These are phyloP conservation scores for Komagataella phaffii DNA, from an alignment of 805 yeast genomes.

Conservation along the genomic window DNA sequence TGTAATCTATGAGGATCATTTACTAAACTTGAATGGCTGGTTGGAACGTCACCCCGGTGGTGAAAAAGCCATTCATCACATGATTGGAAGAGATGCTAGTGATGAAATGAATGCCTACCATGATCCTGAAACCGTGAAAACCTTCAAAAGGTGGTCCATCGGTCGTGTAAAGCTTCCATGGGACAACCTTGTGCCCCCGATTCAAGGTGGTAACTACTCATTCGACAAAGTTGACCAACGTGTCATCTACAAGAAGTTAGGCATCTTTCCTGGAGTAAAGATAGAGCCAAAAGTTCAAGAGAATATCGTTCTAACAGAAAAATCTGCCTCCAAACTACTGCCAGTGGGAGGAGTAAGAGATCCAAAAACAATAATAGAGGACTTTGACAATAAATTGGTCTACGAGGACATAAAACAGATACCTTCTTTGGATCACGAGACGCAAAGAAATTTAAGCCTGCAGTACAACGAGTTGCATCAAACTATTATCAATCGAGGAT, in stretches of 20 bases:
- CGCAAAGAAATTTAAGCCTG: conserved; percentile 43
- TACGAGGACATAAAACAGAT: conserved; percentile 38
- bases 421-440: conserved; percentile 55
- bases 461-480: conserved; percentile 53
- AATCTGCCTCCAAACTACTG: conserved; percentile 20
- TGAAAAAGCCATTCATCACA: conserved; percentile 66
- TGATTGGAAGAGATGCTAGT: conserved; percentile 84
- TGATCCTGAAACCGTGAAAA: conserved; percentile 35
- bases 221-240: neutral
- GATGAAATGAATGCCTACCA: conserved; percentile 88
- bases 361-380: conserved; percentile 37
- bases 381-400: conserved; percentile 43
- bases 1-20: conserved; percentile 49
- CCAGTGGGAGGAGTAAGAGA: conserved; percentile 32
- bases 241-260: neutral
- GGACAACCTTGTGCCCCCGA: conserved; percentile 75
- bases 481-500: conserved; percentile 38
- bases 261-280: conserved; percentile 11
- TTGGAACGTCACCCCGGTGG: conserved; percentile 78
- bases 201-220: conserved; percentile 40
- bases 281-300: conserved; percentile 42
- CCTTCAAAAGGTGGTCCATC: conserved; percentile 44
- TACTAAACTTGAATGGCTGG: conserved; percentile 61
- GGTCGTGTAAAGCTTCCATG: conserved; percentile 47
- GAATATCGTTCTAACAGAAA: conserved; percentile 24